Percentiles rank a stretch among this genome's conserved stretches.
phyloP scores from a whole-genome alignment of 2,329 filamentous ascomycete genomes.

The Daldinia sp. region DNA sequence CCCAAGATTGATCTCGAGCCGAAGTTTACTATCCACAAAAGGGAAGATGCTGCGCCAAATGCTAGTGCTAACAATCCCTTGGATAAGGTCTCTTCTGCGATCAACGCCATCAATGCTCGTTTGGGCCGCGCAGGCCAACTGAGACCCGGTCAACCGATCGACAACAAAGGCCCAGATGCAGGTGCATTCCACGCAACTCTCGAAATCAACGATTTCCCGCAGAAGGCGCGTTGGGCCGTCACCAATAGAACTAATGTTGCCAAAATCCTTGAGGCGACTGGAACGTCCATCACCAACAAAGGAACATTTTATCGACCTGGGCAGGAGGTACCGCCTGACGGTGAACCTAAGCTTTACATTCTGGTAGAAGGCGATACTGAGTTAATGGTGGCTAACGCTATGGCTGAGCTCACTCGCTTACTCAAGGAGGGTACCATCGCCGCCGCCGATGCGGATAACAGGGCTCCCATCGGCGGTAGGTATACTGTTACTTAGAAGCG shows the following conservation, averaged over 20 bases:
- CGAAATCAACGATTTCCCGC: conserved; percentile 99
- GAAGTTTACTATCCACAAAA: conserved; percentile 79
- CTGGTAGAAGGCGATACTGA: conserved; percentile 98
- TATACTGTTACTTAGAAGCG: conserved; percentile 82
- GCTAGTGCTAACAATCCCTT: conserved; percentile 71
- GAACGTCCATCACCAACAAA: conserved; percentile 97
- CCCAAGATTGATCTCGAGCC: conserved; percentile 61
- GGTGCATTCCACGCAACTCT: conserved; percentile 96
- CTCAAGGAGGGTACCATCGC: conserved; percentile 91
- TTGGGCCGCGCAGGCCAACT: conserved; percentile 90
- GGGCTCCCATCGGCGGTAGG: conserved; percentile 81
- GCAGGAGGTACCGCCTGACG: conserved; percentile 80
- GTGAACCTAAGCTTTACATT: conserved; percentile 95
- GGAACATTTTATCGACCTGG: conserved; percentile 88
- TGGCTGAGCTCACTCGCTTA: conserved; percentile 88
- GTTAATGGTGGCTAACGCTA: conserved; percentile 87
- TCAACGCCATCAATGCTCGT: conserved; percentile 89
- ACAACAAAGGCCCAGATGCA: conserved; percentile 98
- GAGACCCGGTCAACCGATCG: conserved; percentile 91
- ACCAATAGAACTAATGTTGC: conserved; percentile 98
- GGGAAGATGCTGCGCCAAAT: conserved; percentile 66
- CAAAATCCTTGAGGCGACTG: conserved; percentile 95
- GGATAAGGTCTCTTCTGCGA: conserved; percentile 90
- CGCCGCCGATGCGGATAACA: conserved; percentile 85
- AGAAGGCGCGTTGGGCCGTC: conserved; percentile 98